Conservation (phyloP, 2,329 filamentous ascomycete genomes). For the Trichophyton mentagrophytes region DNA sequence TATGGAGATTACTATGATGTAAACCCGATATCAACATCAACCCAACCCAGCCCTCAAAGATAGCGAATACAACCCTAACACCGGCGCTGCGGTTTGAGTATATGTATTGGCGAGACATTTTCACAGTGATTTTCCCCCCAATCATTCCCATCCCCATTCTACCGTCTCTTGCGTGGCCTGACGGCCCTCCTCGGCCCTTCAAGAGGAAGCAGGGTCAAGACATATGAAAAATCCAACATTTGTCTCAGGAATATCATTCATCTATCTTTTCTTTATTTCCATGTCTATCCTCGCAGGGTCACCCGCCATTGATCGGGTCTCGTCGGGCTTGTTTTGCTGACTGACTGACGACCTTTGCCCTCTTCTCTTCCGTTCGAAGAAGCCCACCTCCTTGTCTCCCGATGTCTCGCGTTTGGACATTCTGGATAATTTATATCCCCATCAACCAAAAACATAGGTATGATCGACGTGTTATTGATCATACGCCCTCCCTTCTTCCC, state of each 20-base stretch:
- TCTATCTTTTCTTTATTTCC: neutral
- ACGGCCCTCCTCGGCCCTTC: neutral
- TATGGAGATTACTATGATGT: neutral
- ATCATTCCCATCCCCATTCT: neutral
- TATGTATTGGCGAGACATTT: neutral
- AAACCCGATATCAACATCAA: too few relatives aligned
- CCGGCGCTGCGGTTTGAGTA: neutral
- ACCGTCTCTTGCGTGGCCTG: neutral
- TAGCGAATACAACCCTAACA: neutral
- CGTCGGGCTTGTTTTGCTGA: neutral
- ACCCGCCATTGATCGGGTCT: neutral
- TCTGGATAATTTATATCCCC: neutral
- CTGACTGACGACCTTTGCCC: too few relatives aligned
- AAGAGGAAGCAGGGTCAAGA: neutral
- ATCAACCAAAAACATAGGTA: neutral
- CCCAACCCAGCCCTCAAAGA: neutral
- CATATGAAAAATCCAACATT: conserved; percentile 1
- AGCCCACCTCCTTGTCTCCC: neutral
- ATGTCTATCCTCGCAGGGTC: neutral
- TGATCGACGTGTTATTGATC: conserved; percentile 1
- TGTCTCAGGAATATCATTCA: neutral
- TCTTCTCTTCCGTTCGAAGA: too few relatives aligned
- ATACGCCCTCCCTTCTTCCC: neutral
- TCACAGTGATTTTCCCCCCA: neutral
- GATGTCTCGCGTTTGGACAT: neutral